Base-by-base conservation (phyloP, 768 basidiomycete genomes). In the Leccinum incarnatum region DNA sequence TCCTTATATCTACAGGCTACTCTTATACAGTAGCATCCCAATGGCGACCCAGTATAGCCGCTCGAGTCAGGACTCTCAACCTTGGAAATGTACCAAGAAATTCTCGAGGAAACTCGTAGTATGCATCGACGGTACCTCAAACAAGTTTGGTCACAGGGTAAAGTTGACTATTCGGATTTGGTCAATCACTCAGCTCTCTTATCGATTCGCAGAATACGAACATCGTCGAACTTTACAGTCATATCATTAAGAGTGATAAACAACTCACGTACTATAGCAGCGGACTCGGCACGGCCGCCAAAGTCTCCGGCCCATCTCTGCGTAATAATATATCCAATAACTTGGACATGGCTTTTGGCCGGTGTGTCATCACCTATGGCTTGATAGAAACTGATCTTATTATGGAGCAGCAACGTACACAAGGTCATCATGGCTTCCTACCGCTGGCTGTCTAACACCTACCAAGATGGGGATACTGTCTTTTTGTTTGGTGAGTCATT, bases 241-340 rank as follows among this genome's bases (percentile, higher is more conserved):
- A 66, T 14, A 63, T 78, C 45, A 61, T 60, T 12, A 78, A 78
- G 61, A 58, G 60, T 45, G 62, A 69, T 1, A 49, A 56, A 0
- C 78, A 78, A 46, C 67, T 74, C 37, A 75, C 76, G 7, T 78
- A 77, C 55, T 78, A 78, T 56, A 74, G 72, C 54, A 78, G 77
- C 36, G 77, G 77, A 6, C 72, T 78, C n/a, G 77, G 77, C 3
- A 62, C 77, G 4, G 70, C 67, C 55, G 73, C 71, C n/a, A 68
- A 65, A 47, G 66, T 69, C 4, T 55, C 58, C 6, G 56, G 61
- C 4, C 55, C 53, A 32, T 73, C 67, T 19, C 25, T 56, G 25
- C 48, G 27, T 21, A 67, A 66, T 56, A 62, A 62, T 2, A 0
- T 77, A 2, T 62, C 55, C n/a, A 66, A 69, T 53, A 53, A 21